Evolutionary conservation across 176 grass and related monocot species (phyloP).

Genomic region (Carex parvula): DNA sequence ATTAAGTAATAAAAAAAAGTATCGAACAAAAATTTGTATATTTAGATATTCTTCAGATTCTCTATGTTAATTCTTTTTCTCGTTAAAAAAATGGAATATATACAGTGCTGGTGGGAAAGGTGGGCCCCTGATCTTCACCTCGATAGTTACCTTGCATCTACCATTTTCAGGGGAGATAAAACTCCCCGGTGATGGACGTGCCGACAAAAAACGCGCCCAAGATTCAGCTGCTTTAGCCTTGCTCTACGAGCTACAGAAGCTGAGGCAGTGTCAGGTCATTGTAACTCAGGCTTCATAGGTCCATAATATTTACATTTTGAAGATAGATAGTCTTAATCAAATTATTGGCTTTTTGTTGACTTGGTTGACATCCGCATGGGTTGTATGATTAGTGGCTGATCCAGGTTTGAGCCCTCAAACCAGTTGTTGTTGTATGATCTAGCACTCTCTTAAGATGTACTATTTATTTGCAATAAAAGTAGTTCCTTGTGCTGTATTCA

Average conservation of each 20-base stretch:
- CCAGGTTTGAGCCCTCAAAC: not conserved
- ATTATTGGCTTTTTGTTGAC: not conserved
- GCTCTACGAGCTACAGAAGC: slow-evolving; percentile 72
- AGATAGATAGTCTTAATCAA: not conserved
- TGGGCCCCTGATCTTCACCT: slow-evolving; percentile 33
- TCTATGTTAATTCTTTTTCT: not conserved
- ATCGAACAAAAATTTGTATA: not conserved
- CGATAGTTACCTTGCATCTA: slow-evolving; percentile 59
- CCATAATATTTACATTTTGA: not conserved
- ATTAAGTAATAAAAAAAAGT: not conserved
- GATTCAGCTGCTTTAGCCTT: slow-evolving; percentile 68
- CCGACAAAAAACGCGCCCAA: slow-evolving; percentile 70
- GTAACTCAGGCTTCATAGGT: slow-evolving; percentile 28
- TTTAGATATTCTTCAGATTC: not conserved
- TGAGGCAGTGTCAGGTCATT: slow-evolving; percentile 39
- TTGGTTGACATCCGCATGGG: not conserved
- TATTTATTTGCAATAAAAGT: not conserved
- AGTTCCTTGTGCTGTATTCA: not conserved
- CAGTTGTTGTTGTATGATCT: not conserved
- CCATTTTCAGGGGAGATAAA: slow-evolving; percentile 47
- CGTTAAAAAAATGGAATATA: not conserved
- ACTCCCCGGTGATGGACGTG: slow-evolving; percentile 41
- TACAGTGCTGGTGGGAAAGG: slow-evolving; percentile 25
- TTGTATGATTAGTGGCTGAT: not conserved
- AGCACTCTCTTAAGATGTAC: not conserved